Base-by-base conservation (phyloP, 2,329 filamentous ascomycete species). In the Trichoderma koningiopsis region DNA sequence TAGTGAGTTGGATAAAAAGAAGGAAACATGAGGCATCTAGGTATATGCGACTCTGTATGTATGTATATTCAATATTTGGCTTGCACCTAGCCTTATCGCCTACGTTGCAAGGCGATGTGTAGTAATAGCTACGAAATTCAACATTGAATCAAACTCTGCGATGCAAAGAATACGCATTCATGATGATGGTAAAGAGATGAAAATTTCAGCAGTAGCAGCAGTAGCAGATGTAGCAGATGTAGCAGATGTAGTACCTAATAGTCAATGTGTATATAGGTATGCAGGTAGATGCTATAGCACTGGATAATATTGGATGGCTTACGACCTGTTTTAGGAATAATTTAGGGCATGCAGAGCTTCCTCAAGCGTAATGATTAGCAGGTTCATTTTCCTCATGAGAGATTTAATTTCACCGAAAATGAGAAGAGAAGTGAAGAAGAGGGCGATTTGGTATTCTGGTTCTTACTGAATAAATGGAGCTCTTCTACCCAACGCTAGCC, bases 341-440 rank as follows among this genome's bases (percentile, higher is more conserved):
- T 49, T 31, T 3, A 70, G 49, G 19, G 56, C 63, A 11, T 63
- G 24, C 14, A 71, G 16, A 7, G 70, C 68, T 43, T 70, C 62
- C 19, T 70, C 35, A 5, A 71, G 61, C 1, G 62, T 57, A 22
- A 71, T 29, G 2, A 55, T 61, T 4, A 29, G 49, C 19, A 71
- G 49, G 11, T 71, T 69, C 69, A 69, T 69, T 35, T 70, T 70
- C 5, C 60, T 55, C 35, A 70, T 47, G 19, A 69, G 43, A 13
- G 35, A 49, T 14, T 27, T 27, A 27, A 27, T 27, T 27, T 27
- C 43, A 47, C 3, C 8, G 19, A 10, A 47, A 10, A 43, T 8
- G 7, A 43, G 5, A 43, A 35, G 33, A 35, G 11, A 35, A 35
- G 33, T 5, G 13, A 35, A 11, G 13, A 13, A 35, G 10, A 35